Base-by-base conservation (phyloP, 2,329 filamentous ascomycete species). In the Aureobasidium sp. region DNA sequence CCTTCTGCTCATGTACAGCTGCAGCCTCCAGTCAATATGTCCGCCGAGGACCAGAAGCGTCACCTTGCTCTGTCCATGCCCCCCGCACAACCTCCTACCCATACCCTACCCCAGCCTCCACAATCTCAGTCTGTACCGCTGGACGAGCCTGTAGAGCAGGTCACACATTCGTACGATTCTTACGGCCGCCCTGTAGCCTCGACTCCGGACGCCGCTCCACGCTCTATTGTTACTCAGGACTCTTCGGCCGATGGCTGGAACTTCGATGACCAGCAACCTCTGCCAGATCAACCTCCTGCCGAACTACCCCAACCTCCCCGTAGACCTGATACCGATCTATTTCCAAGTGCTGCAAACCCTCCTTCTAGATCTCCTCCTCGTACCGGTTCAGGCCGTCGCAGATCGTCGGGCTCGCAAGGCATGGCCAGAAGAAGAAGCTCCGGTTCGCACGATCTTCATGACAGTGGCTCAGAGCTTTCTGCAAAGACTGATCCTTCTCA, bases 291-390 rank as follows among this genome's bases (percentile, higher is more conserved):
- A n/a, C 76, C 82, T 14, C 69, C 78, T 1, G 77, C 79, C 56
- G 80, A 81, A 60, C 72, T 79, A 12, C 75, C 79, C 69, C 66
- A 87, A 73, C 75, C 85, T 15, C 75, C 85, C 12, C 78, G 83
- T 64, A 76, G 92, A 64, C 91, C 91, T 1, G 93, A 97, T 70
- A 94, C 87, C 0, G 93, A 97, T 73, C 82, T 84, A 5, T 97
- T 97, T 65, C 92, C 93, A 0, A 86, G 85, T 49, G 89, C 91
- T 47, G 91, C 84, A 64, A 83, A 91, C 62, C 88, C 88, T 64
- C 79, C 88, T 9, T 83, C 90, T 37, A 95, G 94, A 71, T 96
- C 91, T 1, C 91, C 91, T 2, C 86, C 84, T 31, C 83, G 89
- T 60, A 73, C 76, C 19, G 83, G 81, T 6, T 85, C 87, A 3